Conservation (phyloP, 1,139 yeast genomes). For the Suhomyces taliae region DNA sequence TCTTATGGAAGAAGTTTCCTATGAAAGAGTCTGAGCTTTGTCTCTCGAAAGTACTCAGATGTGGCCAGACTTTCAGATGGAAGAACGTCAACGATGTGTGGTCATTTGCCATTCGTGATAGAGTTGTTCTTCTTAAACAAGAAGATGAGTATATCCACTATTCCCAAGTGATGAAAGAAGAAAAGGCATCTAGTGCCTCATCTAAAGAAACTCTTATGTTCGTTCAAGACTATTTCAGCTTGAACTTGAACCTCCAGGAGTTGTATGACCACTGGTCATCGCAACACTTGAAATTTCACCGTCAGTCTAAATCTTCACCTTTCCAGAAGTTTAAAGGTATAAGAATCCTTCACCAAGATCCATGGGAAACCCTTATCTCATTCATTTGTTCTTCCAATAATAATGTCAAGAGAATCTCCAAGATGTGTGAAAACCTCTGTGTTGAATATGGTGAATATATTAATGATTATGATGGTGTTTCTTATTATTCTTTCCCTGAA, state of each 20-base stretch:
- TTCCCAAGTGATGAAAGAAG: slow-evolving; percentile 27
- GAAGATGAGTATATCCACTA: slow-evolving; percentile 34
- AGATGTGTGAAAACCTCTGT: slow-evolving; percentile 86
- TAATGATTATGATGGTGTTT: slow-evolving; percentile 52
- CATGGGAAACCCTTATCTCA: slow-evolving; percentile 91
- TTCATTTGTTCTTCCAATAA: slow-evolving; percentile 96
- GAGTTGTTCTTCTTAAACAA: slow-evolving; percentile 55
- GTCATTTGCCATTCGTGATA: slow-evolving; percentile 55
- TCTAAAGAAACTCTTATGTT: slow-evolving; percentile 34
- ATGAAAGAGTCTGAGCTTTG: slow-evolving; percentile 48
- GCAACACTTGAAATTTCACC: slow-evolving; percentile 48
- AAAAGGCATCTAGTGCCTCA: neutral
- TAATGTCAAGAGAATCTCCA: slow-evolving; percentile 88
- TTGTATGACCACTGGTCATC: slow-evolving; percentile 64
- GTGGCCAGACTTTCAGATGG: slow-evolving; percentile 89
- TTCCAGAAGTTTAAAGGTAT: slow-evolving; percentile 62
- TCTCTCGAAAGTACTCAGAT: slow-evolving; percentile 70
- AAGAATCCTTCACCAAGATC: slow-evolving; percentile 85
- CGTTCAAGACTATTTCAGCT: slow-evolving; percentile 68
- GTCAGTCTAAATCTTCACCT: slow-evolving; percentile 31
- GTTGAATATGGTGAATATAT: slow-evolving; percentile 66
- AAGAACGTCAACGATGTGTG: slow-evolving; percentile 57
- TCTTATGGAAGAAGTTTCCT: slow-evolving; percentile 18
- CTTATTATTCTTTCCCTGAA: slow-evolving; percentile 73
- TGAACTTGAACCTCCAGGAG: slow-evolving; percentile 52